Percentiles rank a stretch among this genome's conserved stretches.
Conservation (phyloP, 805 yeast species). For the Clavispora asparagi region DNA sequence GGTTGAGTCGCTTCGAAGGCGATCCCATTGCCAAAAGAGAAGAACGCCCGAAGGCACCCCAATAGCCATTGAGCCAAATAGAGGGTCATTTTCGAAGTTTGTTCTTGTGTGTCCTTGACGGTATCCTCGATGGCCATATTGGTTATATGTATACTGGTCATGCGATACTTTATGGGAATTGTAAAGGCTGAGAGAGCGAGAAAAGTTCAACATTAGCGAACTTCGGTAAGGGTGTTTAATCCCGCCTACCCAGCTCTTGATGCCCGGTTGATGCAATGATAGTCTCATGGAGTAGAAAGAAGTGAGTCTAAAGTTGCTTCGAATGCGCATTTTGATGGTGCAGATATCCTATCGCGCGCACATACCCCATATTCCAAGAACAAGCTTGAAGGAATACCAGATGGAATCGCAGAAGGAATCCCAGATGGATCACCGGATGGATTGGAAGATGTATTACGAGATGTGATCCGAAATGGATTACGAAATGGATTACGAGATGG, state of each 20-base stretch:
- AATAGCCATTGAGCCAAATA: neutral
- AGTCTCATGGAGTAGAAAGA: neutral
- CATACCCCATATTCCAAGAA: too few species aligned
- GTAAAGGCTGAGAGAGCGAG: neutral
- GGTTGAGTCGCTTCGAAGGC: slow-evolving; percentile 1
- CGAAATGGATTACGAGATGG: too few species aligned
- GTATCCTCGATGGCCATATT: neutral
- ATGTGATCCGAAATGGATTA: too few species aligned
- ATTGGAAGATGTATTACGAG: too few species aligned
- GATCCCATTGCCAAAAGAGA: neutral
- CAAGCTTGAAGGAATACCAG: too few species aligned
- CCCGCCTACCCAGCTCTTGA: neutral
- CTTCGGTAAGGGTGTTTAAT: neutral
- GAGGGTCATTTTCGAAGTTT: neutral
- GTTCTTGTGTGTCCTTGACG: neutral
- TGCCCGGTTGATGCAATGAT: neutral
- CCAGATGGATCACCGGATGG: too few species aligned
- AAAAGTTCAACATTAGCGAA: neutral
- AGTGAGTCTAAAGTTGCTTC: neutral
- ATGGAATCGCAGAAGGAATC: too few species aligned
- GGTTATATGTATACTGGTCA: neutral
- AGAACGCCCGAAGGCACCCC: neutral
- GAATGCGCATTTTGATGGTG: neutral
- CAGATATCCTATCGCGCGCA: neutral
- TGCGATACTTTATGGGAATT: neutral